A percentile compares a stretch with the other conserved stretches of the same genome.
Conservation (phyloP, 106 monocot genomes). For the Iris macrosiphon region DNA sequence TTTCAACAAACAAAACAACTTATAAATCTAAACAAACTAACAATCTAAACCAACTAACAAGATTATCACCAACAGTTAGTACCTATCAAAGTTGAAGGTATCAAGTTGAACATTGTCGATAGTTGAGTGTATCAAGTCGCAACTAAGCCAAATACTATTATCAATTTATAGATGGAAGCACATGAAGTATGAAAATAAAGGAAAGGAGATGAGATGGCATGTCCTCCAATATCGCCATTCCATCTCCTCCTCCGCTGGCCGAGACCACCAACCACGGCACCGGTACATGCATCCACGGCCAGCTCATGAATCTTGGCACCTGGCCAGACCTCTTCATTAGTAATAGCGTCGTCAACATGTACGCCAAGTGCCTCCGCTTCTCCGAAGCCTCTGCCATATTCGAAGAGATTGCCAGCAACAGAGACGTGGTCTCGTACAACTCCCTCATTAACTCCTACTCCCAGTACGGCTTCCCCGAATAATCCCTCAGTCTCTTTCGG, state of each 20-base stretch:
- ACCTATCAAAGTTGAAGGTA: too few species aligned
- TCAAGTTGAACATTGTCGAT: too few species aligned
- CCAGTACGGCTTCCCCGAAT: conserved; percentile 6
- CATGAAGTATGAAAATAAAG: too few species aligned
- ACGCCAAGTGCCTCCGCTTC: conserved; percentile 39
- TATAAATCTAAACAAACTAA: too few species aligned
- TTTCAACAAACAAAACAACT: too few species aligned
- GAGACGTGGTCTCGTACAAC: conserved; percentile 67
- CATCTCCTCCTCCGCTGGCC: conserved; percentile 28
- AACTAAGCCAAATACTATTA: too few species aligned
- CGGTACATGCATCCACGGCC: conserved; percentile 36
- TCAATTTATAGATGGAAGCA: too few species aligned
- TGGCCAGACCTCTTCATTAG: conserved; percentile 25
- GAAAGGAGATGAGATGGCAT: too few species aligned
- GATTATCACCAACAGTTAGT: too few species aligned
- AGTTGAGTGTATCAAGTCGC: too few species aligned
- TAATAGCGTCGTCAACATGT: conserved; percentile 53
- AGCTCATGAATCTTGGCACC: conserved; percentile 33
- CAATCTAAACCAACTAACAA: too few species aligned
- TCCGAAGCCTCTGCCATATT: conserved; percentile 21
- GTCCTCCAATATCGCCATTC: conserved; percentile 4
- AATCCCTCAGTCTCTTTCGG: conserved; percentile 26
- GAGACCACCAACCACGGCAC: conserved; percentile 5
- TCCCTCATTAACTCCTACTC: conserved; percentile 53
- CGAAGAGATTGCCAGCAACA: conserved; percentile 22